A percentile compares a stretch with the other conserved stretches of the same genome.
Conservation (phyloP, 495 filamentous ascomycete species). For the Daldinia decipiens region DNA sequence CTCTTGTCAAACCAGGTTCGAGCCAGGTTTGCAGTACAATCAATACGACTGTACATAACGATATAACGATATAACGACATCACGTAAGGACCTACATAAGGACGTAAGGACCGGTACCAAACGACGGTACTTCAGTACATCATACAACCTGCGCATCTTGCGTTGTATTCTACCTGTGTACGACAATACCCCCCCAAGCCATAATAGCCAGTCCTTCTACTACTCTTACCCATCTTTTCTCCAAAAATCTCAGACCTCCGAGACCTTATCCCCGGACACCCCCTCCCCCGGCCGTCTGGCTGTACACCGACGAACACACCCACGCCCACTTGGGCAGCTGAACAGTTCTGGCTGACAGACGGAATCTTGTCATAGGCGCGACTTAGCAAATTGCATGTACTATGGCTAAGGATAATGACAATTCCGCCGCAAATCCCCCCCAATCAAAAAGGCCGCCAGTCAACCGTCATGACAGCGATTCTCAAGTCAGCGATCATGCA, state of each 20-base stretch:
- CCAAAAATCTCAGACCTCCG: slow-evolving; percentile 29
- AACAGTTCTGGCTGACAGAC: slow-evolving; percentile 38
- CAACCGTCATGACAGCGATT: slow-evolving; percentile 52
- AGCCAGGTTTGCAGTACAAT: slow-evolving; percentile 24
- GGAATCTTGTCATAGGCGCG: slow-evolving; percentile 32
- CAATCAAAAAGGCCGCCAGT: slow-evolving; percentile 61
- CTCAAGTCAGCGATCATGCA: slow-evolving; percentile 47
- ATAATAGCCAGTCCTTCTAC: slow-evolving; percentile 23
- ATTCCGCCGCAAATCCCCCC: slow-evolving; percentile 46
- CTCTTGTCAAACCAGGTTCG: slow-evolving; percentile 30
- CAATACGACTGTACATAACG: slow-evolving; percentile 5
- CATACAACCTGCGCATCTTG: not conserved
- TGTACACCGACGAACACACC: slow-evolving; percentile 39
- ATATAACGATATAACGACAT: not conserved
- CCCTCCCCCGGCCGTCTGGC: slow-evolving; percentile 29
- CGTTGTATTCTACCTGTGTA: slow-evolving; percentile 19
- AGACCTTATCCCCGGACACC: slow-evolving; percentile 40
- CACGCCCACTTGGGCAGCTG: slow-evolving; percentile 40
- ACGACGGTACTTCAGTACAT: not conserved
- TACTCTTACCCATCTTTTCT: slow-evolving; percentile 24
- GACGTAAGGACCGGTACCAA: not conserved
- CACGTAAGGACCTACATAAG: too few species aligned
- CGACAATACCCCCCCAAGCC: slow-evolving; percentile 33
- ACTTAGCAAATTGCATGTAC: slow-evolving; percentile 29
- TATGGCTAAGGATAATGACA: slow-evolving; percentile 43